Conservation (phyloP, 306 rosid species). For the Glycyrrhiza uralensis region DNA sequence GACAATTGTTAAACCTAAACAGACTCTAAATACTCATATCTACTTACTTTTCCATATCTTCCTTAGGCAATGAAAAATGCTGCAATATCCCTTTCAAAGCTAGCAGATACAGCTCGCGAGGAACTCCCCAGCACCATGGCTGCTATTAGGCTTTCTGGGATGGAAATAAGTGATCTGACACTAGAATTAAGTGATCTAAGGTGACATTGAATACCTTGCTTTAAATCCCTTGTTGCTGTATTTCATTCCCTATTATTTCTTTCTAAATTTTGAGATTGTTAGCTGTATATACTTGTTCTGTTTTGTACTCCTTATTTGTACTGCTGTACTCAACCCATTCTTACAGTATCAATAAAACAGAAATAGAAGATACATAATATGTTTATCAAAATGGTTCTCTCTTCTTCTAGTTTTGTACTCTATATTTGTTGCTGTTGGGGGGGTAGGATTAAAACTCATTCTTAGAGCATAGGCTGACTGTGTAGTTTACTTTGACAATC, state of each 20-base stretch:
- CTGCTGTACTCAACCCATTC: neutral
- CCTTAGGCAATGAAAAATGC: slow-evolving; percentile 85
- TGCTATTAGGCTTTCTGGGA: slow-evolving; percentile 91
- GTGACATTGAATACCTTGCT: slow-evolving; percentile 37
- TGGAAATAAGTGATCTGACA: slow-evolving; percentile 95
- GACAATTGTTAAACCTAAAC: neutral
- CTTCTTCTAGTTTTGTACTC: slow-evolving; percentile 3
- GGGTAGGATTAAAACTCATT: neutral
- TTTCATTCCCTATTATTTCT: neutral
- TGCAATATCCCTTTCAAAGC: slow-evolving; percentile 83
- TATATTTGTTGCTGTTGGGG: neutral
- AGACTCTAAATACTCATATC: neutral
- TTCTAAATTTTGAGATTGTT: neutral
- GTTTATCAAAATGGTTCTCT: neutral
- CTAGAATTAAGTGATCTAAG: slow-evolving; percentile 78
- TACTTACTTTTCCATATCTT: neutral
- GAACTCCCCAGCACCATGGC: slow-evolving; percentile 99
- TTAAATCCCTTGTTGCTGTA: neutral
- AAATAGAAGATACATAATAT: neutral
- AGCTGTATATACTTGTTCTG: neutral
- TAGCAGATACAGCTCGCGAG: slow-evolving; percentile 90
- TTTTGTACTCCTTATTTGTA: slow-evolving; percentile 4
- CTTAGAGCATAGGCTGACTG: neutral
- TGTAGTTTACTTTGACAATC: slow-evolving; percentile 11
- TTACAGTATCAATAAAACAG: neutral